Evolutionary conservation across 441 rosid genomes (phyloP).

Genomic region (Rhodomyrtus psidioides): DNA sequence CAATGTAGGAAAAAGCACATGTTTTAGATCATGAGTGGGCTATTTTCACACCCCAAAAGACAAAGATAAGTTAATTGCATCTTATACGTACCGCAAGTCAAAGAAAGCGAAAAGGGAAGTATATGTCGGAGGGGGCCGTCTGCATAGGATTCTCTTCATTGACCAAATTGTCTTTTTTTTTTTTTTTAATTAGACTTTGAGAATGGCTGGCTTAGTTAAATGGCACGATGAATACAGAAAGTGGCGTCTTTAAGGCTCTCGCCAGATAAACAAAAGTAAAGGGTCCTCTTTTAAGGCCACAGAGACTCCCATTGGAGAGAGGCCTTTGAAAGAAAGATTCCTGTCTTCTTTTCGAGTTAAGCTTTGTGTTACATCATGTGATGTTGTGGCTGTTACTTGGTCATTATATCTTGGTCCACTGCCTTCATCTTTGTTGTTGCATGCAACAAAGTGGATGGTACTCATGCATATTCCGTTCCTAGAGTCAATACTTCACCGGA

Average conservation of each 20-base stretch:
- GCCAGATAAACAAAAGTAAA: background rate
- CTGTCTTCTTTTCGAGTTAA: background rate
- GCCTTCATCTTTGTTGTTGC: background rate
- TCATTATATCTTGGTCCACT: background rate
- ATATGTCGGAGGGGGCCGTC: background rate
- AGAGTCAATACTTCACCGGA: background rate
- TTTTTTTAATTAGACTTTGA: background rate
- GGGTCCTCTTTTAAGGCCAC: background rate
- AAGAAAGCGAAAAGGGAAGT: background rate
- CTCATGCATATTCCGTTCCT: background rate
- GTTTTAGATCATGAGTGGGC: background rate
- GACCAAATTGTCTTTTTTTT: background rate
- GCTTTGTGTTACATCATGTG: background rate
- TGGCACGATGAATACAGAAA: background rate
- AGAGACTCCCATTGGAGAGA: background rate
- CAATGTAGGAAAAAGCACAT: background rate
- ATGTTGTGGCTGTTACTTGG: background rate
- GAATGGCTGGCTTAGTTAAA: background rate
- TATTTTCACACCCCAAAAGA: background rate
- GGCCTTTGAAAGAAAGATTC: background rate
- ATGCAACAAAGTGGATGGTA: background rate
- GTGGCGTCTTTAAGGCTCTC: background rate
- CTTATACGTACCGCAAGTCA: background rate
- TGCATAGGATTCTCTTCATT: constrained; percentile 10
- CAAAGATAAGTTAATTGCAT: background rate